These are phyloP conservation scores for Actinomucor elegans DNA, from an alignment of 371 early-diverging fungal species.

Conservation along the genomic window DNA sequence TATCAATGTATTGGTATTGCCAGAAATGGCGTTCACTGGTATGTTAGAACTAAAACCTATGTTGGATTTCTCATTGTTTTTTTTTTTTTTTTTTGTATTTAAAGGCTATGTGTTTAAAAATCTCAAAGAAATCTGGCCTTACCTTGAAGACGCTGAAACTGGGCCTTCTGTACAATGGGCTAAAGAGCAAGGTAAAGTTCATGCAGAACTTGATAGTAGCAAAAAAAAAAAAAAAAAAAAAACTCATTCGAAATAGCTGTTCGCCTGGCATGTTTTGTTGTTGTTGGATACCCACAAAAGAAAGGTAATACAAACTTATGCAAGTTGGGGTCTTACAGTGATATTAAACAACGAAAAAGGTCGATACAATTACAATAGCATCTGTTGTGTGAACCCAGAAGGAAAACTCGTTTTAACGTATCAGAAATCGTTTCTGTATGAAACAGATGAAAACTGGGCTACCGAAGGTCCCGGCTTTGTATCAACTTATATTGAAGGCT, in stretches of 20 bases:
- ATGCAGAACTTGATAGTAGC: too few species aligned
- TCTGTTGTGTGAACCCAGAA: slow-evolving; percentile 54
- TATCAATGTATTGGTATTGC: slow-evolving; percentile 68
- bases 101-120: slow-evolving; percentile 66
- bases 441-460: slow-evolving; percentile 78
- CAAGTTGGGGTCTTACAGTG: background rate
- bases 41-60: background rate
- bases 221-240: background rate
- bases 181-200: slow-evolving; percentile 49
- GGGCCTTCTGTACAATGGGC: slow-evolving; percentile 70
- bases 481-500: slow-evolving; percentile 34
- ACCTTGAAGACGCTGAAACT: slow-evolving; percentile 54
- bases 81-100: background rate
- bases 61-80: background rate
- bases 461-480: slow-evolving; percentile 67
- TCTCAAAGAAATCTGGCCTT: slow-evolving; percentile 55
- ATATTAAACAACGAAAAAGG: background rate
- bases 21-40: slow-evolving; percentile 81
- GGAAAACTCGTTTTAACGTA: slow-evolving; percentile 58
- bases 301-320: slow-evolving; percentile 13
- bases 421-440: slow-evolving; percentile 71
- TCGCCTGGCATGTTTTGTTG: slow-evolving; percentile 56
- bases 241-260: slow-evolving; percentile 44
- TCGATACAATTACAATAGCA: slow-evolving; percentile 55
- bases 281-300: slow-evolving; percentile 70